A percentile compares a stretch with the other conserved stretches of the same genome.
Evolutionary conservation across 1,284 basidiomycete species (phyloP).

Genomic region (Pseudozyma tsukubaensis): DNA sequence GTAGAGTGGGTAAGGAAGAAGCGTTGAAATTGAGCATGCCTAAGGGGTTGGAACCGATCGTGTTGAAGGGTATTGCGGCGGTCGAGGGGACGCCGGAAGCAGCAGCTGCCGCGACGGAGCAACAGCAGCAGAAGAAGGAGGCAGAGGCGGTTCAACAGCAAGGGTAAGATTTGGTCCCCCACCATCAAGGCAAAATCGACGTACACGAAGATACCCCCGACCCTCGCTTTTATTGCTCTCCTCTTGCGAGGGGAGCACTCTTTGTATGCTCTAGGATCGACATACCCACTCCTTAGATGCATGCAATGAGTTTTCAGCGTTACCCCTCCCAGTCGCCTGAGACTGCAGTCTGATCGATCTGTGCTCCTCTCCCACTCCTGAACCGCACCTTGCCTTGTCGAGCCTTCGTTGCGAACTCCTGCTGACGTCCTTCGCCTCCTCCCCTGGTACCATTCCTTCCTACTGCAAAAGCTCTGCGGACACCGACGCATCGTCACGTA

Average conservation of each 20-base stretch:
- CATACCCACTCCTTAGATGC: constrained; percentile 21
- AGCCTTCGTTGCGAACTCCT: not conserved
- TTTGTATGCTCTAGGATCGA: constrained; percentile 31
- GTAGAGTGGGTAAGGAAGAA: constrained; percentile 50
- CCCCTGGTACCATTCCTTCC: not conserved
- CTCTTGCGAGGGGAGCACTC: not conserved
- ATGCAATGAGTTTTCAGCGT: constrained; percentile 19
- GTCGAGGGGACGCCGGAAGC: constrained; percentile 19
- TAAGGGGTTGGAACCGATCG: constrained; percentile 40
- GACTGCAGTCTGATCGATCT: not conserved
- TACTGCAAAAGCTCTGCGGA: not conserved
- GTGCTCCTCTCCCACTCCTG: not conserved
- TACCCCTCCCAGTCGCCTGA: not conserved
- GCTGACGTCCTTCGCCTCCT: not conserved
- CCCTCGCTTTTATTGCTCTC: not conserved
- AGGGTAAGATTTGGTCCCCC: constrained; percentile 30
- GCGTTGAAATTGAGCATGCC: constrained; percentile 65
- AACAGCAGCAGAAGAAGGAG: constrained; percentile 20
- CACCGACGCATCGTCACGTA: not conserved
- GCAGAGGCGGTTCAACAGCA: constrained; percentile 16
- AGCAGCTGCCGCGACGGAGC: constrained; percentile 1
- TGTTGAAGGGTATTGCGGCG: constrained; percentile 48
- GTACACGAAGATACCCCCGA: not conserved
- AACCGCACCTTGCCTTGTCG: not conserved
- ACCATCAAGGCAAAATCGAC: not conserved